phyloP scores from a whole-genome alignment of 768 basidiomycete species.

The Boletus eberwhitei region DNA sequence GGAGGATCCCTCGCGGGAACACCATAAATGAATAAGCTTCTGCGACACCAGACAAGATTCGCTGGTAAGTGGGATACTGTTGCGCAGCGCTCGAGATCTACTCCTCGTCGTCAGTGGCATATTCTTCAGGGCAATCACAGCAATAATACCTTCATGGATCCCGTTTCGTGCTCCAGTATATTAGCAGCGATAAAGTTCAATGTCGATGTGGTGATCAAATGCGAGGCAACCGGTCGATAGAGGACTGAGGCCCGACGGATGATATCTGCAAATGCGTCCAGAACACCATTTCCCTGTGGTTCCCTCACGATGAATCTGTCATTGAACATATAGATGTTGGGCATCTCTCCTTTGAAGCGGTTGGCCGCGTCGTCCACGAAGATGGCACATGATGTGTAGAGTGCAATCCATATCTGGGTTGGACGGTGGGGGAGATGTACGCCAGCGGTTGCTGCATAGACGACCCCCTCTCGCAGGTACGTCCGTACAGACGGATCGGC shows the following conservation, averaged over 20 bases:
- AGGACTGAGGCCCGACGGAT: slow-evolving; percentile 29
- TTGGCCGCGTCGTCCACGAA: slow-evolving; percentile 36
- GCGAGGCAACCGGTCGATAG: slow-evolving; percentile 29
- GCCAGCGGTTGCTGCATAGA: slow-evolving; percentile 26
- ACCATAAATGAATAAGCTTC: slow-evolving; percentile 37
- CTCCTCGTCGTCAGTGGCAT: neutral
- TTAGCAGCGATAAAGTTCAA: slow-evolving; percentile 35
- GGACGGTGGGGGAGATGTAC: slow-evolving; percentile 25
- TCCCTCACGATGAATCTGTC: slow-evolving; percentile 28
- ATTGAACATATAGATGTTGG: slow-evolving; percentile 33
- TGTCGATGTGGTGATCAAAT: slow-evolving; percentile 36
- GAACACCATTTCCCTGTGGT: slow-evolving; percentile 28
- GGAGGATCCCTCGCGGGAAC: slow-evolving; percentile 33
- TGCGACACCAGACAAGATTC: slow-evolving; percentile 31
- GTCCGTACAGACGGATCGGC: slow-evolving; percentile 22
- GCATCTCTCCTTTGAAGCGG: slow-evolving; percentile 18
- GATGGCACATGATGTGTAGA: slow-evolving; percentile 39
- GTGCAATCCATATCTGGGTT: slow-evolving; percentile 31
- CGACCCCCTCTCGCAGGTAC: slow-evolving; percentile 32
- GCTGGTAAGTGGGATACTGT: slow-evolving; percentile 26
- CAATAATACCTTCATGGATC: slow-evolving; percentile 24
- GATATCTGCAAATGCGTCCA: slow-evolving; percentile 35
- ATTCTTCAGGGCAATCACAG: neutral
- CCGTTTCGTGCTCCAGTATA: slow-evolving; percentile 32
- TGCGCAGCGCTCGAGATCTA: slow-evolving; percentile 24